Base-by-base conservation (phyloP, 179 eudicot species). In the Drosera spatulata region DNA sequence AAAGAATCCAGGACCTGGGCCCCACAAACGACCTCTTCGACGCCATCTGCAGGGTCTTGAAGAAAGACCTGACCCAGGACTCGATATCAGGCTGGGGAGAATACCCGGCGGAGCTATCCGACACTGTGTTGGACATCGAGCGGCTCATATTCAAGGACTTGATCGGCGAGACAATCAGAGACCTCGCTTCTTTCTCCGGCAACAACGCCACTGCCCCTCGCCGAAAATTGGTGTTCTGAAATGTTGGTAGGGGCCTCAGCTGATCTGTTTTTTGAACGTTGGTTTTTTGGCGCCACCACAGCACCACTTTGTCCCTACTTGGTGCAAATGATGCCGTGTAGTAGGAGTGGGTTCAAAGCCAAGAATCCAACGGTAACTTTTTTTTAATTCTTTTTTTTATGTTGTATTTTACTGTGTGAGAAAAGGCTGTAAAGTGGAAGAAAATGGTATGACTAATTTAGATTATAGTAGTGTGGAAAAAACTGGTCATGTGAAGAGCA, bases 61-160 rank as follows among this genome's bases (percentile, higher is more conserved):
- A 76, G 69, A 82, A 78, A 65, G 97, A 89, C 46, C 67, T 89
- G 54, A 86, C 85, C 33, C 69, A 65, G 42, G 85, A 84, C 37
- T 70, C 77, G 0, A 48, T 63, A 52, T 76, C 63, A 49, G 94
- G 85, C 1, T 88, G 95, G 96, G 83, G 66, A 2, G 88, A 80
- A 55, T 74, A 63, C 44, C 82, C 75, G 11, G 53, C 78, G 59
- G 95, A 88, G 81, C 49, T 75, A 67, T 82, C 95, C 0, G 95
- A 84, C 53, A 78, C 78, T 4, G 82, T 86, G 38, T 56, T 88
- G 62, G 83, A 84, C 77, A 84, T 88, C 54, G 96, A 88, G 62
- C 74, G 96, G 71, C 33, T 80, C 51, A 74, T 88, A 68, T 86
- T 78, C 64, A 88, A 86, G 81, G 96, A 88, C 53, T 58, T 88